Evolutionary conservation across 345 rosid genomes (phyloP), one percentile per base, ranked within the genome.

Genomic region (Hibiscus syriacus): DNA sequence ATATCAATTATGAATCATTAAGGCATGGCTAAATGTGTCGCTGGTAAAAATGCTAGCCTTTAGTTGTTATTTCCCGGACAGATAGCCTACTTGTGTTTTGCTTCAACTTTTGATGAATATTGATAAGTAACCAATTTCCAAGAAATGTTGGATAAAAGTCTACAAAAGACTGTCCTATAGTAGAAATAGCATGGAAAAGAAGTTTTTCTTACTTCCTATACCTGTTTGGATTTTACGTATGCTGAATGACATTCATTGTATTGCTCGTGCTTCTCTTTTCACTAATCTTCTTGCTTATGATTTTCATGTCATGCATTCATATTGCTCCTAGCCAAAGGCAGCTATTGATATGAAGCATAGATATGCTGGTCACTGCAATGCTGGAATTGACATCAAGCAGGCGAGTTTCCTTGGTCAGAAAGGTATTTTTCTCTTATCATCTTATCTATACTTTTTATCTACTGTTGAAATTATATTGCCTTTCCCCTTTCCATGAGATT

Each of bases 341-440:
- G 92, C 77, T 66, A 75, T 83, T 76, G 97, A 94, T 80, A 91
- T 89, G 96, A 94, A 87, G 72, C 90, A 70, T 78, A 85, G 79
- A 78, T 94, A 77, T 68, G 79, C 86, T 34, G 70, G 66, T 9
- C 66, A 61, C 14, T 41, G 50, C 20, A 61, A 61, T 7, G 32
- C 39, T 61, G 66, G 50, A 61, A 61, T 50, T 6, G 66, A 61
- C 50, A 61, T 61, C 66, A 61, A 61, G 13, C 66, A 61, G 50
- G 66, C 66, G 32, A 61, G 66, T 38, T 61, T 61, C 32, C 50
- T 61, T 61, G 66, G 66, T 39, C 66, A 61, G 50, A 61, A 32
- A 61, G 50, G 50, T 61, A 39, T 9, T 2, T 39, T 61, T 39
- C 12, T 39, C 19, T 1, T 6, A 22, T 22, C 4, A 38, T 61